A percentile compares a stretch with the other conserved stretches of the same genome.
phyloP scores from a whole-genome alignment of 768 basidiomycete genomes.

The Scleroderma citrinum region DNA sequence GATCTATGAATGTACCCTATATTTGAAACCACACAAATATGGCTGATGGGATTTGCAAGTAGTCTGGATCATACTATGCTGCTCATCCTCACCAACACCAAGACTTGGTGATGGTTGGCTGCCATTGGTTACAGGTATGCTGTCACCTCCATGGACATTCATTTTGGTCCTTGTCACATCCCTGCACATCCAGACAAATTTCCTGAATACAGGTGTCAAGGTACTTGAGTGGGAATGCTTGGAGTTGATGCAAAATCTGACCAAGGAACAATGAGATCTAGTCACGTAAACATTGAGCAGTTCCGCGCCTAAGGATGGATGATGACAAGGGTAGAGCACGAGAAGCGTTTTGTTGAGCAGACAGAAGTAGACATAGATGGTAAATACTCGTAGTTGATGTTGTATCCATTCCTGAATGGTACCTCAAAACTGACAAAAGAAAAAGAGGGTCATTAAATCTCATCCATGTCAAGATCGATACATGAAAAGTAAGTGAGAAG shows the following conservation, averaged over 20 bases:
- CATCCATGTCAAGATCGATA: too few species aligned
- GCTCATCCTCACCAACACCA: background rate
- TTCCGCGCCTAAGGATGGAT: background rate
- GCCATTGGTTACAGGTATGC: background rate
- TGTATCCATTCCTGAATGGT: background rate
- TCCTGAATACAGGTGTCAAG: constrained; percentile 58
- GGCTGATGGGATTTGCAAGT: background rate
- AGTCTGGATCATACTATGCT: background rate
- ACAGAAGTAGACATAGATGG: too few species aligned
- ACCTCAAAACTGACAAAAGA: background rate
- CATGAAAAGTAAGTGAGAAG: too few species aligned
- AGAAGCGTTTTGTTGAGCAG: background rate
- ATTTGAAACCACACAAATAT: background rate
- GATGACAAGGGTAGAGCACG: background rate
- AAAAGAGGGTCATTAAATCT: too few species aligned
- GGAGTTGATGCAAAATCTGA: constrained; percentile 94
- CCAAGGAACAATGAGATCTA: constrained; percentile 77
- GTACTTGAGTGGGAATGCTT: constrained; percentile 68
- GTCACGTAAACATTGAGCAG: background rate
- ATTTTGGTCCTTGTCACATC: constrained; percentile 3
- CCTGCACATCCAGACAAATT: constrained; percentile 34
- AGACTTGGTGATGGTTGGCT: background rate
- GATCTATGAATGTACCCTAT: too few species aligned
- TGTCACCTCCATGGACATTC: background rate
- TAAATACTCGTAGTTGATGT: background rate